Conservation (phyloP, 1,139 yeast genomes). For the Cylindricascospora bacillispora region DNA sequence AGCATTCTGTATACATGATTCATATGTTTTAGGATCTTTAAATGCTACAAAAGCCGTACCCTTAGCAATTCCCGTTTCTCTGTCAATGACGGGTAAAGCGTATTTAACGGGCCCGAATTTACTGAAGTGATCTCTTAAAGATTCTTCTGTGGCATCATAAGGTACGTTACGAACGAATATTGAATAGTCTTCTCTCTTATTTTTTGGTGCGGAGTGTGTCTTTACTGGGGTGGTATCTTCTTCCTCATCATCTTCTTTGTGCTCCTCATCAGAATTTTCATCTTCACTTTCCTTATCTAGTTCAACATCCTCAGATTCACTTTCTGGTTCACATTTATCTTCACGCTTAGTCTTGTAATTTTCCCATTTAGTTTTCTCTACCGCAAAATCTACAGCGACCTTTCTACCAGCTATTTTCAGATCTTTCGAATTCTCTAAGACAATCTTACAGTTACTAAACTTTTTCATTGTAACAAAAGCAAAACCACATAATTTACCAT, state of each 20-base stretch:
- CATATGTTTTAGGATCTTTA: constrained; percentile 44
- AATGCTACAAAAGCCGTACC: constrained; percentile 97
- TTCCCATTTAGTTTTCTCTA: constrained; percentile 79
- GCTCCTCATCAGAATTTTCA: constrained; percentile 23
- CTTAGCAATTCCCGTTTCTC: constrained; percentile 69
- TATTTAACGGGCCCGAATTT: constrained; percentile 82
- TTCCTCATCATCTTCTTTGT: constrained; percentile 24
- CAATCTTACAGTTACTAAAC: constrained; percentile 63
- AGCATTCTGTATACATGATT: constrained; percentile 60
- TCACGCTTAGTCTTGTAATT: constrained; percentile 33
- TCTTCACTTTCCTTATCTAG: constrained; percentile 27
- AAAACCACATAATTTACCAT: constrained; percentile 88
- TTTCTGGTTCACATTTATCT: constrained; percentile 28
- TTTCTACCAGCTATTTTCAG: constrained; percentile 80
- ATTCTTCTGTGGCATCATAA: constrained; percentile 80
- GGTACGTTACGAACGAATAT: constrained; percentile 88
- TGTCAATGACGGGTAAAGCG: constrained; percentile 88
- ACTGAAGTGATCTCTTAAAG: constrained; percentile 62
- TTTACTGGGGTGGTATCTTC: constrained; percentile 12
- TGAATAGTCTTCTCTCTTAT: constrained; percentile 56
- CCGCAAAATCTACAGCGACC: constrained; percentile 89
- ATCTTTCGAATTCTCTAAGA: constrained; percentile 61
- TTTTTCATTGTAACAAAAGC: constrained; percentile 90
- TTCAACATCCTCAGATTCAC: constrained; percentile 27
- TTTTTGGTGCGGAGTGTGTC: constrained; percentile 21